Evolutionary conservation across 768 basidiomycete species (phyloP), one percentile per base, ranked within the genome.

Genomic region (Mycena vulgaris): DNA sequence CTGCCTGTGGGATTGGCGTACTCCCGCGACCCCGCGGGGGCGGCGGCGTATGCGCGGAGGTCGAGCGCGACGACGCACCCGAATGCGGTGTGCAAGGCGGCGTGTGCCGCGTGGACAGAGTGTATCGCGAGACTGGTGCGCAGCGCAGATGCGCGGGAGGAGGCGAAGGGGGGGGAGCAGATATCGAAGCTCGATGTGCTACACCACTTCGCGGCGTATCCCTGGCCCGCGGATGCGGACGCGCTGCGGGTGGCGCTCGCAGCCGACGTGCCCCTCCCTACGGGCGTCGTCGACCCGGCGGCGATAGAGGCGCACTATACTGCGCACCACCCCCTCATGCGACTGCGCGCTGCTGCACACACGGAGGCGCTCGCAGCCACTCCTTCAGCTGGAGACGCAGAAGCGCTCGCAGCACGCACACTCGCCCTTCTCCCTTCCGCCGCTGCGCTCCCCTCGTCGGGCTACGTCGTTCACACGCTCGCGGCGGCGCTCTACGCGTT

Each of bases 401-500:
- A 31, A 21, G 42, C 55, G 53, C 33, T 63, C 49, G 65, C 47
- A 55, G 53, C 66, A 40, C 66, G 48, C 25, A 62, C 48, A 9
- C 57, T 53, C 63, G 63, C 63, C 21, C 63, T 62, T 16, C 64
- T 86, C n/a, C 86, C 85, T 0, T 66, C 74, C 9, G 69, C 37
- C 8, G 52, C 71, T 0, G 73, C 75, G 16, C 77, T 87, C 39
- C 79, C 81, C 8, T 85, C 85, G 4, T 74, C 81, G 0, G 84
- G 83, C 19, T 85, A 81, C 67, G 84, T 85, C 27, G 71, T 83
- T 2, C 76, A 86, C 68, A 83, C 82, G 1, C 69, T 84, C 19
- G 77, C 83, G 7, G 83, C 84, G 1, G 86, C 83, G 9, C 75
- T 86, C 6, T 86, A 86, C 63, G 85, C 84, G 61, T 87, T 87